Percentiles rank a stretch among this genome's conserved stretches.
These are phyloP conservation scores for Hymenoscyphus occultus DNA, from an alignment of 2,329 filamentous ascomycete species.

Conservation along the genomic window DNA sequence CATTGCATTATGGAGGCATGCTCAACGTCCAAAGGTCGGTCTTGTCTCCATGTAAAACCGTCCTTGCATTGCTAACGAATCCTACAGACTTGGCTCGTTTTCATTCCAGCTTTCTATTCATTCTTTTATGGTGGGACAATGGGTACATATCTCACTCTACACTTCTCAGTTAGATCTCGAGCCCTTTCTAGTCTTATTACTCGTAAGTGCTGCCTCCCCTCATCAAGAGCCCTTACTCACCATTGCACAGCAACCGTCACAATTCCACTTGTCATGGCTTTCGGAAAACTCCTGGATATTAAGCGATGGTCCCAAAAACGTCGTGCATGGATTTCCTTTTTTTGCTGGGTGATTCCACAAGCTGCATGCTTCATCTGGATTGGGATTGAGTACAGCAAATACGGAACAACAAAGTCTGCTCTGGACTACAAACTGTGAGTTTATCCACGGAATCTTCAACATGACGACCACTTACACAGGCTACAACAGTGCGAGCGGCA, in stretches of 20 bases:
- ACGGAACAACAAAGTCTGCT: constrained; percentile 15
- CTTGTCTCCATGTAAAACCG: constrained; percentile 15
- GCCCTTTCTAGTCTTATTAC: constrained; percentile 47
- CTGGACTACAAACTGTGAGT: constrained; percentile 20
- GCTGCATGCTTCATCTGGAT: constrained; percentile 37
- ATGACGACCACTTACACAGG: neutral
- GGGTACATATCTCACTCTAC: constrained; percentile 50
- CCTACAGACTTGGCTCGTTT: constrained; percentile 36
- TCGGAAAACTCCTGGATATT: constrained; percentile 30
- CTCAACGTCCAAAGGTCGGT: constrained; percentile 27
- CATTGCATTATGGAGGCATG: constrained; percentile 46
- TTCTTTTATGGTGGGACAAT: constrained; percentile 41
- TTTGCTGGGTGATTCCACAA: constrained; percentile 34
- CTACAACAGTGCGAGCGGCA: neutral
- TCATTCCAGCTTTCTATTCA: constrained; percentile 39
- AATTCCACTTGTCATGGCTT: constrained; percentile 20
- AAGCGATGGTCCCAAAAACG: constrained; percentile 33
- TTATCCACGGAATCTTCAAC: neutral
- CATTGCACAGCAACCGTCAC: constrained; percentile 11
- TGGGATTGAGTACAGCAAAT: constrained; percentile 24
- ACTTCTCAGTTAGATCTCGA: constrained; percentile 66
- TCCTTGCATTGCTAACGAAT: constrained; percentile 5
- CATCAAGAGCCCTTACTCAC: neutral
- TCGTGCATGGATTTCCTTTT: constrained; percentile 34
- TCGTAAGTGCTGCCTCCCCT: constrained; percentile 22